phyloP scores from a whole-genome alignment of 768 basidiomycete species.

The Phaeotremella skinneri region DNA sequence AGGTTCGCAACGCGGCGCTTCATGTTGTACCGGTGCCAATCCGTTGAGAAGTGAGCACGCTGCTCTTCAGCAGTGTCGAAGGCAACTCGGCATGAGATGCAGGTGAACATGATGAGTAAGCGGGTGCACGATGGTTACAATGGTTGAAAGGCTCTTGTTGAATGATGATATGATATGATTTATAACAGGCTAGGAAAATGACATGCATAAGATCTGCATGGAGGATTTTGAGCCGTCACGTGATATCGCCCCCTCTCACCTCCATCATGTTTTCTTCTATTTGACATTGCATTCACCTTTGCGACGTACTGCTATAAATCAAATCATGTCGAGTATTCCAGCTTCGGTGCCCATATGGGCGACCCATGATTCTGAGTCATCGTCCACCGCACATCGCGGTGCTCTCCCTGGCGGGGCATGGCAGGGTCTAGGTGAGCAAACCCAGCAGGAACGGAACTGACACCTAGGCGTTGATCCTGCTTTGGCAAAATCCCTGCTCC shows the following conservation, averaged over 20 bases:
- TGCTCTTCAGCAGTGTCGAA: constrained; percentile 80
- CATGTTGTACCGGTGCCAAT: constrained; percentile 97
- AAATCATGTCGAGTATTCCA: no score
- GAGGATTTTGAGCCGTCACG: neutral
- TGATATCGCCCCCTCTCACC: no score
- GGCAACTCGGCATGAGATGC: constrained; percentile 84
- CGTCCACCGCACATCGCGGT: neutral
- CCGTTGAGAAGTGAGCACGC: constrained; percentile 82
- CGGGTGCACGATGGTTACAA: constrained; percentile 10
- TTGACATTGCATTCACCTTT: no score
- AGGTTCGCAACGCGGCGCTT: constrained; percentile 88
- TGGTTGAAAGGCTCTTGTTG: no score
- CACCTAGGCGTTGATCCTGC: constrained; percentile 23
- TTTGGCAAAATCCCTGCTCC: constrained; percentile 60
- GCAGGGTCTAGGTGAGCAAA: constrained; percentile 31
- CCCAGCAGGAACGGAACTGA: neutral
- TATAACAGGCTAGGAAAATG: no score
- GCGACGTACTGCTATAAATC: no score
- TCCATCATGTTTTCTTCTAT: no score
- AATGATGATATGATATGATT: no score
- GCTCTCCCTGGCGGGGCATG: constrained; percentile 8
- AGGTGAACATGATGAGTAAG: constrained; percentile 64
- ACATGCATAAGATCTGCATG: no score
- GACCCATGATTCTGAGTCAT: neutral
- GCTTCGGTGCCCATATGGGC: neutral